A percentile compares a stretch with the other conserved stretches of the same genome.
phyloP scores from a whole-genome alignment of 1,284 basidiomycete genomes.

The Afroboletus lepidellus region DNA sequence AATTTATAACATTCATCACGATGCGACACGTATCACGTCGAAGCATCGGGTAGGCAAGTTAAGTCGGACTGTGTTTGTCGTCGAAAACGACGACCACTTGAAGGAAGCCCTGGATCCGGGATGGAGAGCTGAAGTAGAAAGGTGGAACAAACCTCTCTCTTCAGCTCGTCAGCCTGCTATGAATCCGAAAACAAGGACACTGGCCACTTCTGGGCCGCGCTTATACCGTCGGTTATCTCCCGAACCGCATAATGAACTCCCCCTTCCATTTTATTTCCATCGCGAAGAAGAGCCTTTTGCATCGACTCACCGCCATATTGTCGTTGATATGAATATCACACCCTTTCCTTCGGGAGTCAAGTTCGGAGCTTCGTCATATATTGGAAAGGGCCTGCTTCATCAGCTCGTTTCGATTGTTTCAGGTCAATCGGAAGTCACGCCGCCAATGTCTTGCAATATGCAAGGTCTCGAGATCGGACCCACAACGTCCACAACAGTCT shows the following conservation, averaged over 20 bases:
- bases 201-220: constrained; percentile 11
- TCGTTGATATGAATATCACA: constrained; percentile 49
- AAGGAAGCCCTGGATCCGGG: constrained; percentile 44
- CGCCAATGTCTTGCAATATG: constrained; percentile 31
- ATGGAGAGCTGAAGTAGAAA: constrained; percentile 35
- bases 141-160: constrained; percentile 29
- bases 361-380: constrained; percentile 50
- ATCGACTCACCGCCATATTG: constrained; percentile 26
- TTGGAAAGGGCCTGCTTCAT: constrained; percentile 55
- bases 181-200: background rate
- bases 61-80: constrained; percentile 19
- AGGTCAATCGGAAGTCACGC: constrained; percentile 22
- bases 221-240: constrained; percentile 17
- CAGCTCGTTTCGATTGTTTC: constrained; percentile 46
- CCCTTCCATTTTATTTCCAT: constrained; percentile 17
- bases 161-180: constrained; percentile 14
- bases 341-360: constrained; percentile 50
- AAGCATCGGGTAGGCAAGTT: constrained; percentile 20
- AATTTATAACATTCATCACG: constrained; percentile 27
- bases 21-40: constrained; percentile 28
- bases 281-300: constrained; percentile 6
- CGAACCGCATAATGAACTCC: constrained; percentile 11
- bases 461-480: constrained; percentile 43
- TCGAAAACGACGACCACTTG: constrained; percentile 44
- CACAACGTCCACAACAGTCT: constrained; percentile 36